A percentile compares a stretch with the other conserved stretches of the same genome.
Conservation (phyloP, 2,329 filamentous ascomycete genomes). For the Aspergillus jensenii region DNA sequence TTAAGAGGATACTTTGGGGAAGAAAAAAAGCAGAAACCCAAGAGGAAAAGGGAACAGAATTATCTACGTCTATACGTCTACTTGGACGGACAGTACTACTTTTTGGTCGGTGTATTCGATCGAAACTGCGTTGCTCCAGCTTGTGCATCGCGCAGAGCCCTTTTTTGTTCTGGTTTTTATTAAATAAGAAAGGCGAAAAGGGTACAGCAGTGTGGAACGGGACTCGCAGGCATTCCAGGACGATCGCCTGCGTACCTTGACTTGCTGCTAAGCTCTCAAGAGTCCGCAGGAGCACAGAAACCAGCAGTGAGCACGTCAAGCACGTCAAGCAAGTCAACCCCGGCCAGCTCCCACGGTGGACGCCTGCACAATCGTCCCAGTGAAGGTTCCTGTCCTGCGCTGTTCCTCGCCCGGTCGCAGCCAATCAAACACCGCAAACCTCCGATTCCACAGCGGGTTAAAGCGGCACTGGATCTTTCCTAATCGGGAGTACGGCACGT, state of each 20-base stretch:
- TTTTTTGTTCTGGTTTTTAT: slow-evolving; percentile 12
- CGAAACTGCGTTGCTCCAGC: slow-evolving; percentile 19
- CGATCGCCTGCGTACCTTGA: slow-evolving; percentile 4
- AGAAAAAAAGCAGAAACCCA: slow-evolving; percentile 13
- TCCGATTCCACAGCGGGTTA: slow-evolving; percentile 5
- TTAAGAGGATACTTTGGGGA: slow-evolving; percentile 8
- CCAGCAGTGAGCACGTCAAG: not conserved
- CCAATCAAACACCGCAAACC: slow-evolving; percentile 12
- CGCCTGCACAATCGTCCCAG: slow-evolving; percentile 5
- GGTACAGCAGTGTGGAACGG: slow-evolving; percentile 17
- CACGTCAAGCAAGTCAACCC: too few relatives aligned
- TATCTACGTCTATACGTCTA: slow-evolving; percentile 21
- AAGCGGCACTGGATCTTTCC: slow-evolving; percentile 17
- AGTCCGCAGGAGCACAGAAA: not conserved
- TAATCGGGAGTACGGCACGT: slow-evolving; percentile 18
- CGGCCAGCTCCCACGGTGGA: not conserved
- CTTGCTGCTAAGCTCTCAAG: not conserved
- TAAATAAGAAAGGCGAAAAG: slow-evolving; percentile 9
- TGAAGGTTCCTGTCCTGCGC: slow-evolving; percentile 3
- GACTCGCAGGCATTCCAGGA: slow-evolving; percentile 12
- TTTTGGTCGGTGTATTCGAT: slow-evolving; percentile 25
- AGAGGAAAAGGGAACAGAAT: slow-evolving; percentile 6
- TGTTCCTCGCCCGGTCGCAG: not conserved
- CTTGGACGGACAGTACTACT: slow-evolving; percentile 15
- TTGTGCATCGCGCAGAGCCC: slow-evolving; percentile 17